These are phyloP conservation scores for Xerocomellus amylosporus DNA, from an alignment of 768 basidiomycete genomes.

Conservation along the genomic window DNA sequence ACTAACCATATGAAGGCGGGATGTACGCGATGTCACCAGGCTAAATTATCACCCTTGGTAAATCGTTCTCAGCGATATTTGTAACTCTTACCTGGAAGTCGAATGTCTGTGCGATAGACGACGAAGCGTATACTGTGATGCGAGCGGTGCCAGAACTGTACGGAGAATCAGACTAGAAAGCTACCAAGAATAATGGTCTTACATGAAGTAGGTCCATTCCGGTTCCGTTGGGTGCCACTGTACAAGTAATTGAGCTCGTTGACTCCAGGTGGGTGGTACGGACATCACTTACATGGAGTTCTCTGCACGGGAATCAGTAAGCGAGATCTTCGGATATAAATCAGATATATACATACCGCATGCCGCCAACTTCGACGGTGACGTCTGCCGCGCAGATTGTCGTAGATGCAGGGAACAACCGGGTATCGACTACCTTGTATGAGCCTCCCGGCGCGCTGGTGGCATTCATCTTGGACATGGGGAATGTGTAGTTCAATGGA, in stretches of 20 bases:
- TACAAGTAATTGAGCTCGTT: not conserved
- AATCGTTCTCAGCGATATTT: not conserved
- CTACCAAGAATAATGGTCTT: not conserved
- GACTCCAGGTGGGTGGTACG: not conserved
- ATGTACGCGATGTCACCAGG: conserved; percentile 28
- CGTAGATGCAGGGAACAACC: conserved; percentile 49
- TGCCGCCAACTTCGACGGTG: conserved; percentile 55
- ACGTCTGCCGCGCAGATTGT: conserved; percentile 59
- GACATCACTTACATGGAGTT: conserved; percentile 41
- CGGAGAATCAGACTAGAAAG: not conserved
- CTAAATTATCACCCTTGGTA: conserved; percentile 21
- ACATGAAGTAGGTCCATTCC: conserved; percentile 47
- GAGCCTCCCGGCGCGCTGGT: conserved; percentile 50
- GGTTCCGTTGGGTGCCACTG: conserved; percentile 54
- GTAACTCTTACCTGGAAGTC: conserved; percentile 40
- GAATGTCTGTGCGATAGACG: conserved; percentile 40
- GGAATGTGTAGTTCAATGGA: conserved; percentile 53
- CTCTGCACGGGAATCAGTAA: conserved; percentile 26
- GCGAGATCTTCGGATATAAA: not conserved
- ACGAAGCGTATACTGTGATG: conserved; percentile 42
- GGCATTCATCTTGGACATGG: conserved; percentile 46
- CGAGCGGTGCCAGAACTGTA: conserved; percentile 40
- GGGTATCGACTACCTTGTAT: conserved; percentile 58
- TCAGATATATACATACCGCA: conserved; percentile 40
- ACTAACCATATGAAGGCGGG: conserved; percentile 24